Conservation (phyloP, 305 asterid genomes). For the Solanum hybrid region DNA sequence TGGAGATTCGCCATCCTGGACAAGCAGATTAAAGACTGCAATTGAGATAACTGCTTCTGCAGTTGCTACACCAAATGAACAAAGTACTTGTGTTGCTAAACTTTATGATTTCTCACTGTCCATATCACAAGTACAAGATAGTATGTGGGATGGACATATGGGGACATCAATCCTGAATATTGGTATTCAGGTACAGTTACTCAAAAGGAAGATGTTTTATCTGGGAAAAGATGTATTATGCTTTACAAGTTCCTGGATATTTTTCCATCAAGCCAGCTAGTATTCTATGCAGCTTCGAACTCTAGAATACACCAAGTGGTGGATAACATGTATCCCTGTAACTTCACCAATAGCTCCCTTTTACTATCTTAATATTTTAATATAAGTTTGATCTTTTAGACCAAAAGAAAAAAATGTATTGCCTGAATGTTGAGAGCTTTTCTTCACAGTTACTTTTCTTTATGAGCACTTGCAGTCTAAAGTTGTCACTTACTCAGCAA, state of each 20-base stretch:
- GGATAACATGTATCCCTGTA: background rate
- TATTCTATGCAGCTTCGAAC: background rate
- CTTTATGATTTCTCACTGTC: slow-evolving; percentile 9
- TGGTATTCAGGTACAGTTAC: background rate
- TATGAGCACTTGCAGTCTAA: background rate
- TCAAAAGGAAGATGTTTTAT: background rate
- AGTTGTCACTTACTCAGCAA: background rate
- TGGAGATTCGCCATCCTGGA: background rate
- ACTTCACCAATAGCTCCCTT: background rate
- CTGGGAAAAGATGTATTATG: background rate
- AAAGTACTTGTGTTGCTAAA: slow-evolving; percentile 3
- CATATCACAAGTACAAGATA: background rate
- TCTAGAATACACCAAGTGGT: background rate
- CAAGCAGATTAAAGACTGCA: background rate
- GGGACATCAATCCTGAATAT: background rate
- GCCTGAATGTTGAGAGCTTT: background rate
- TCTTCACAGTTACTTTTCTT: background rate
- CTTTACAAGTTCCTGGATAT: background rate
- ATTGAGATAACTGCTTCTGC: background rate
- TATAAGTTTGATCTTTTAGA: background rate
- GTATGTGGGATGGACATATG: background rate
- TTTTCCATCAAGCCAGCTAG: background rate
- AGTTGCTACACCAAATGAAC: background rate
- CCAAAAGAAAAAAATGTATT: background rate
- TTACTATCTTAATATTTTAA: background rate